Evolutionary conservation across 768 basidiomycete genomes (phyloP), one percentile per base, ranked within the genome.

Genomic region (Cubamyces lactineus): DNA sequence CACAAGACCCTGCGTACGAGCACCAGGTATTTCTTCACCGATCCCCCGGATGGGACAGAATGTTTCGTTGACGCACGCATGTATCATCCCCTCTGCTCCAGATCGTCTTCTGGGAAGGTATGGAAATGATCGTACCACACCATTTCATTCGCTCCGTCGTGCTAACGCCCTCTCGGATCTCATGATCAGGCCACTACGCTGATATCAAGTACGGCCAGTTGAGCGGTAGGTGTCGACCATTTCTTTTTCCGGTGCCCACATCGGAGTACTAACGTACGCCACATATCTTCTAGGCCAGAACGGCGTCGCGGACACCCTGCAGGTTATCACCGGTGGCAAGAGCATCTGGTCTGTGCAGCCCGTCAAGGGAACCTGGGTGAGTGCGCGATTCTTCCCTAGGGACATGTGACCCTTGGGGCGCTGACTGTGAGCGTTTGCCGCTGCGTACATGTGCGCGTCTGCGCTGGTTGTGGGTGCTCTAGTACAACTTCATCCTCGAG

Each of bases 71-170:
- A 40, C 5, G 53, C 53, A 62, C 42, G 15, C 26, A 48, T 28
- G 28, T 28, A 7, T 17, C 40, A 23, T 42, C 7, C 23, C 12
- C 24, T 17, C 6, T 30, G 9, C 34, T 34, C 15, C 24, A 67
- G 65, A 68, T 68, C 59, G 67, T 68, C 19, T 68, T 68, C 60
- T 69, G 65, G 67, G 67, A 69, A 50, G 54, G 59, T 61, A 21
- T 6, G 59, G 17, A 4, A 8, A 34, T 8, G 1, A 19, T 42
- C n/a, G 34, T 28, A 19, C 23, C 24, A 53, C 24, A 34, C 26
- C 4, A 13, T 46, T 5, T 2, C 51, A 15, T 12, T 8, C 16
- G 15, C 40, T 28, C 9, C 34, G 16, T 21, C 8, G 4, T 24
- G 7, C 26, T 61, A 9, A 39, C 51, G 26, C 24, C 7, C 26